Evolutionary conservation across 164 flowering plant species (phyloP), one percentile per base, ranked within the genome.

Genomic region (Chimonanthus salicifolius): DNA sequence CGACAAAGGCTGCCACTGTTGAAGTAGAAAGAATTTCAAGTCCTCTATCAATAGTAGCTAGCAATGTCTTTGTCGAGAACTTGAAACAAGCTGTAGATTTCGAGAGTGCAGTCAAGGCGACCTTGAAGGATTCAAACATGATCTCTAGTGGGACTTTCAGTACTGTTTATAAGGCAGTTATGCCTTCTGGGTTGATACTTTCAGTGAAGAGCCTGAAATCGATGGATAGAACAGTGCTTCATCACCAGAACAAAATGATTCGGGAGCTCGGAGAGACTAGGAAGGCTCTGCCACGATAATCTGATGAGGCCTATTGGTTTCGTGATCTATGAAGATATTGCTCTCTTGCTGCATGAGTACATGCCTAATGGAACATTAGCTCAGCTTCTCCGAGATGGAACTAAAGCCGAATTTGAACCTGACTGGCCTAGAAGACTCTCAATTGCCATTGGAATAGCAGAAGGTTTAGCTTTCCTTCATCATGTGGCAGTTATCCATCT

Each of bases 261-360:
- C 79, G 97, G 74, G 99, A 95, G 85, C 91, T 95, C 3, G 99
- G 99, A 95, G 74, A 85, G 93, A 82, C 83, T 95, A 33, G 87
- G 97, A 70, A 88, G 79, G 76, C 87, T 96, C 46, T 85, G 83
- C 71, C 99, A 96, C 82, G 95, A 88, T 62, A 87, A 93, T 82
- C 82, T 95, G 62, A 79, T 87, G 83, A 87, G 86, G 62, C 97
- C 94, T 10, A 80, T 95, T 33, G 99, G 99, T 9, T 95, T 77
- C 75, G 93, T 90, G 8, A 86, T 95, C 47, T 90, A 90, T 74
- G 98, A 95, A 77, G 98, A 93, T 75, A 85, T 86, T 60, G 94
- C 87, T 74, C 91, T 93, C 69, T 70, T 96, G 80, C 80, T 96
- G 64, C 98, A 93, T 74, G 85, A 83, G 48, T 79, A 88, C 83